Percentiles rank a stretch among this genome's conserved stretches.
phyloP scores from a whole-genome alignment of 805 yeast genomes.

The Saccharomycopsis selenospora region DNA sequence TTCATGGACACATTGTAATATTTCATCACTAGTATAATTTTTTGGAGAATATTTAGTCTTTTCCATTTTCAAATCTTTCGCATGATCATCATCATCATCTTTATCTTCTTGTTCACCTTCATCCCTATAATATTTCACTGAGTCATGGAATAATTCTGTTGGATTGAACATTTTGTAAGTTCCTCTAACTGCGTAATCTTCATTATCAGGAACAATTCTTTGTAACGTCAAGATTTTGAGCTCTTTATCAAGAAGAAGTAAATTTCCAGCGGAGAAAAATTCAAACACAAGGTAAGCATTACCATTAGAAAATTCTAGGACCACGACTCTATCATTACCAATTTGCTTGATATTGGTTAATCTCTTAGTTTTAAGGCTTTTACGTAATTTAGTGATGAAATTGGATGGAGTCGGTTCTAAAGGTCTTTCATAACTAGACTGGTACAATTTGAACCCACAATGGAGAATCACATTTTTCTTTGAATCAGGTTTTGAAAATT shows the following conservation, averaged over 20 bases:
- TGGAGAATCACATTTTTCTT: conserved; percentile 72
- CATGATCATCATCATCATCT: conserved; percentile 6
- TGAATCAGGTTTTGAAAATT: conserved; percentile 77
- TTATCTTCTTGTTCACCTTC: conserved; percentile 8
- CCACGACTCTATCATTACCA: conserved; percentile 75
- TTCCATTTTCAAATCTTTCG: not conserved
- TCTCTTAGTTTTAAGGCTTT: conserved; percentile 76
- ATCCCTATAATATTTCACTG: conserved; percentile 14
- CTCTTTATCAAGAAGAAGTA: conserved; percentile 65
- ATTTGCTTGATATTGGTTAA: conserved; percentile 67
- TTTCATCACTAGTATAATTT: conserved; percentile 28
- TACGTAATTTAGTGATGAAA: conserved; percentile 79
- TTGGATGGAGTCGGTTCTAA: conserved; percentile 77
- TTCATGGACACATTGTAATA: conserved; percentile 35
- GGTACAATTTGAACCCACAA: conserved; percentile 75
- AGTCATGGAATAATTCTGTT: conserved; percentile 33
- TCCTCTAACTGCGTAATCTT: conserved; percentile 71
- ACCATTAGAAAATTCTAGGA: conserved; percentile 80
- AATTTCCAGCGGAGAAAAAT: conserved; percentile 93
- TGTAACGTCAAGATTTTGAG: conserved; percentile 64
- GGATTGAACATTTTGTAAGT: conserved; percentile 55
- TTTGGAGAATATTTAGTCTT: conserved; percentile 10
- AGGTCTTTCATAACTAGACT: conserved; percentile 75
- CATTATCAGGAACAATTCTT: conserved; percentile 71
- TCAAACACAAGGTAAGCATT: conserved; percentile 71